These are phyloP conservation scores for Drechslerella dactyloides DNA, from an alignment of 2,329 filamentous ascomycete genomes.

Conservation along the genomic window DNA sequence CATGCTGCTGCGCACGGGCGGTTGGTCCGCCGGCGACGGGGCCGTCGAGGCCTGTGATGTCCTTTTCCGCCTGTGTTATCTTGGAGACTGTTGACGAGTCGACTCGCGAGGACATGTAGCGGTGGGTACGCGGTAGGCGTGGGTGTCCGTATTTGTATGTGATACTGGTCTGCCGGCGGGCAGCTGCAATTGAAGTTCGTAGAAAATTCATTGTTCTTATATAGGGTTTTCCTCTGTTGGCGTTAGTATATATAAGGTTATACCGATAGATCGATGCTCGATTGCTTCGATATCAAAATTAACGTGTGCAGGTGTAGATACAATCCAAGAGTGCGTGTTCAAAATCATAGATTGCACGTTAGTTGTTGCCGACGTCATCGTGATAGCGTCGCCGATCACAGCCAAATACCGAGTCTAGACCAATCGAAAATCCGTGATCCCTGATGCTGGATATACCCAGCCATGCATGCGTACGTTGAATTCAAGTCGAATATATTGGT, in stretches of 20 bases:
- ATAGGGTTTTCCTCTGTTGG: too few species aligned
- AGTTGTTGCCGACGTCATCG: conserved; percentile 12
- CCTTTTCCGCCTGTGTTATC: conserved; percentile 13
- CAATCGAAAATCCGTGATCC: too few species aligned
- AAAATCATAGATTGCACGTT: background rate
- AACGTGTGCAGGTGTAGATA: background rate
- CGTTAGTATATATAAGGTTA: too few species aligned
- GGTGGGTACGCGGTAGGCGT: background rate
- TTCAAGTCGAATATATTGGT: too few species aligned
- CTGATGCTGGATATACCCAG: too few species aligned
- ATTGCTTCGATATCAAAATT: too few species aligned
- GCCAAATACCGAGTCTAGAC: background rate
- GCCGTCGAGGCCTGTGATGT: conserved; percentile 5
- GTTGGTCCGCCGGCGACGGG: conserved; percentile 11
- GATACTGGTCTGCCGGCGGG: background rate
- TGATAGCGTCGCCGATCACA: background rate
- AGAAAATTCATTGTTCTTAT: too few species aligned
- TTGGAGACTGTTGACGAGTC: conserved; percentile 13
- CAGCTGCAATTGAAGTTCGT: background rate
- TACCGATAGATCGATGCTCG: too few species aligned
- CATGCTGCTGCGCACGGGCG: conserved; percentile 13
- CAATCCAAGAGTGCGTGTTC: background rate
- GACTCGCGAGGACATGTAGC: conserved; percentile 5
- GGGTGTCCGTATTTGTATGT: background rate
- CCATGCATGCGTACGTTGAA: too few species aligned